Evolutionary conservation across 1,284 basidiomycete genomes (phyloP).

Genomic region (Coniophora puteana): DNA sequence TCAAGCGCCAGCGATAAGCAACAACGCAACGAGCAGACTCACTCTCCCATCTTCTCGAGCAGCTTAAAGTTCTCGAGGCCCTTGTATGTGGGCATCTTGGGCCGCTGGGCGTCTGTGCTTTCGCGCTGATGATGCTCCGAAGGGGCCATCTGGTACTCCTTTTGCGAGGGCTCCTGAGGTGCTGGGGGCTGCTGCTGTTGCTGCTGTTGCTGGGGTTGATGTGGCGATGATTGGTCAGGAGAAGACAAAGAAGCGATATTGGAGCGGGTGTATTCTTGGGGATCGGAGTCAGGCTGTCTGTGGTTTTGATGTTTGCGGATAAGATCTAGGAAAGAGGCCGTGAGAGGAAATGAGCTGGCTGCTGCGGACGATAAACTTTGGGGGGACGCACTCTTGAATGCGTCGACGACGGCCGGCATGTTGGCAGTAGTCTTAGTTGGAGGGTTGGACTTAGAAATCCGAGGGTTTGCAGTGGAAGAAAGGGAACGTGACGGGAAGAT

Average conservation of each 20-base stretch:
- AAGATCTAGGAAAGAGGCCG: conserved; percentile 54
- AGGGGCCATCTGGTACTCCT: conserved; percentile 25
- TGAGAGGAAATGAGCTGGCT: conserved; percentile 15
- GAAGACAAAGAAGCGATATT: too few species aligned
- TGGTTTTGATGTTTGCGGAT: conserved; percentile 72
- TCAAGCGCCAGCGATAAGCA: background rate
- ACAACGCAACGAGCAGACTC: conserved; percentile 31
- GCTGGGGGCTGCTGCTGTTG: conserved; percentile 26
- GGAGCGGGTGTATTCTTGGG: conserved; percentile 22
- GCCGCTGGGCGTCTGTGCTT: conserved; percentile 15
- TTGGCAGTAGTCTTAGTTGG: conserved; percentile 6
- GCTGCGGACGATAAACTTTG: conserved; percentile 5
- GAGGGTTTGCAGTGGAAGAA: conserved; percentile 4
- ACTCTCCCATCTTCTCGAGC: conserved; percentile 96
- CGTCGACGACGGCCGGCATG: conserved; percentile 53
- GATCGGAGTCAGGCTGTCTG: conserved; percentile 32
- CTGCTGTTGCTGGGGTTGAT: conserved; percentile 25
- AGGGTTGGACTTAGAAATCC: conserved; percentile 3
- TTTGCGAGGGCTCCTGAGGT: conserved; percentile 27
- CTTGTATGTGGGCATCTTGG: conserved; percentile 78
- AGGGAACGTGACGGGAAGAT: conserved; percentile 5
- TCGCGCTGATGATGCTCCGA: conserved; percentile 28
- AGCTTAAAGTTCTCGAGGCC: conserved; percentile 84
- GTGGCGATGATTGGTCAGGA: conserved; percentile 22
- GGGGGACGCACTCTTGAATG: conserved; percentile 66